Conservation (phyloP, 371 early-diverging fungal genomes). For the Quaeritorhiza haematococci region DNA sequence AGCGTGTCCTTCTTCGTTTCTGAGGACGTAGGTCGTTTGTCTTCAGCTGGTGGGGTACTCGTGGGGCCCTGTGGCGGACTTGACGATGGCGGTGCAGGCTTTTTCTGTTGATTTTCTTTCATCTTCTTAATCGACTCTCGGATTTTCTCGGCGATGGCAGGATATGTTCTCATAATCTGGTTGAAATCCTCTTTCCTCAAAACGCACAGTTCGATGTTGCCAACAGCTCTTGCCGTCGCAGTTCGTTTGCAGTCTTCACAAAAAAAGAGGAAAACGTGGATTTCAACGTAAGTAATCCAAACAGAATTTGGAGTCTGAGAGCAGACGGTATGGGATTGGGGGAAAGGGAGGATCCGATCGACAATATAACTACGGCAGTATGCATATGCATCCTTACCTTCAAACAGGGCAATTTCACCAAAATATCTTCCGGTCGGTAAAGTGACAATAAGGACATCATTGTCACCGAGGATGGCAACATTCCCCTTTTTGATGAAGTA, state of each 20-base stretch:
- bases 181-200: conserved; percentile 25
- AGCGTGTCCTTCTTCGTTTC: no score
- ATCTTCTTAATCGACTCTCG: conserved; percentile 22
- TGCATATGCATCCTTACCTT: conserved; percentile 18
- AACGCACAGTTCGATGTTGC: conserved; percentile 27
- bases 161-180: conserved; percentile 22
- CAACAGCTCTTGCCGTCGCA: conserved; percentile 26
- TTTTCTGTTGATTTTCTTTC: conserved; percentile 18
- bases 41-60: no score
- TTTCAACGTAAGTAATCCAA: no score
- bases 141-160: conserved; percentile 18
- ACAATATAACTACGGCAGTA: not conserved
- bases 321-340: not conserved
- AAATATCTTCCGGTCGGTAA: conserved; percentile 25
- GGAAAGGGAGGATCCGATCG: not conserved
- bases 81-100: no score
- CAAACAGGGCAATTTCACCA: conserved; percentile 35
- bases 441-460: conserved; percentile 16
- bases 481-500: conserved; percentile 29
- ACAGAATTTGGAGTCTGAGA: not conserved
- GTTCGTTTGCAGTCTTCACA: conserved; percentile 21
- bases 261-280: not conserved
- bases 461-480: conserved; percentile 24
- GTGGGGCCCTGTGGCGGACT: no score
- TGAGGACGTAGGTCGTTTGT: no score